A percentile compares a stretch with the other conserved stretches of the same genome.
Evolutionary conservation across 371 early-diverging fungal genomes (phyloP).

Genomic region (Apophysomyces ossiformis): DNA sequence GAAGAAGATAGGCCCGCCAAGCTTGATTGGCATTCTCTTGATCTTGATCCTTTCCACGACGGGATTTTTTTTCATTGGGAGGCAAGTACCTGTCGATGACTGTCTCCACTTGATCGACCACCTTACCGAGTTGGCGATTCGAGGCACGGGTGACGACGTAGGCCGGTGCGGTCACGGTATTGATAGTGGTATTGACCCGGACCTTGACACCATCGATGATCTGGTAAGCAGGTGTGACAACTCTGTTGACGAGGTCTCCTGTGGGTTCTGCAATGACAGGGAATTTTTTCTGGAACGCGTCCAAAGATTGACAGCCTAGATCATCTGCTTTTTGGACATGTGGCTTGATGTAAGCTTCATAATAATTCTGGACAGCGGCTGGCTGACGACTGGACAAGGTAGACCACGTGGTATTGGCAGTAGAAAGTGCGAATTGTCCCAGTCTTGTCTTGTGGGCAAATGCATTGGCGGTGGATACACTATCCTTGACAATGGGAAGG

Average conservation of each 20-base stretch:
- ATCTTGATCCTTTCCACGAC: slow-evolving; percentile 33
- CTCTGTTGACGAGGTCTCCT: slow-evolving; percentile 57
- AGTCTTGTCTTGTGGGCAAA: slow-evolving; percentile 57
- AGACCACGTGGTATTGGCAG: slow-evolving; percentile 43
- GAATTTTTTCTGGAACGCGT: slow-evolving; percentile 61
- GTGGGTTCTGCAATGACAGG: slow-evolving; percentile 69
- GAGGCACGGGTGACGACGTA: slow-evolving; percentile 40
- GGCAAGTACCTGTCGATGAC: slow-evolving; percentile 55
- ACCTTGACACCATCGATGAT: slow-evolving; percentile 35
- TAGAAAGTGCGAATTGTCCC: slow-evolving; percentile 53
- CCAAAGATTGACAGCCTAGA: slow-evolving; percentile 71
- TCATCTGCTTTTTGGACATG: slow-evolving; percentile 64
- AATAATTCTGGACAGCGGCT: slow-evolving; percentile 54
- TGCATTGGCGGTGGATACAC: slow-evolving; percentile 48
- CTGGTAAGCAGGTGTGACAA: slow-evolving; percentile 40
- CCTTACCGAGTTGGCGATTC: slow-evolving; percentile 44
- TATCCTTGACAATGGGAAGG: slow-evolving; percentile 66
- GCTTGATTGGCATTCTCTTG: slow-evolving; percentile 44
- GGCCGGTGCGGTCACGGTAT: slow-evolving; percentile 28
- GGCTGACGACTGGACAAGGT: slow-evolving; percentile 42
- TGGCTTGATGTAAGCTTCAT: slow-evolving; percentile 53
- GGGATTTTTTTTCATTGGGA: slow-evolving; percentile 21
- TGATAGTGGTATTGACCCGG: slow-evolving; percentile 32
- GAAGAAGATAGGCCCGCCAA: slow-evolving; percentile 36
- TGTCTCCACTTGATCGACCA: slow-evolving; percentile 50